These are phyloP conservation scores for Lagenaria siceraria DNA, from an alignment of 306 rosid genomes.

Conservation along the genomic window DNA sequence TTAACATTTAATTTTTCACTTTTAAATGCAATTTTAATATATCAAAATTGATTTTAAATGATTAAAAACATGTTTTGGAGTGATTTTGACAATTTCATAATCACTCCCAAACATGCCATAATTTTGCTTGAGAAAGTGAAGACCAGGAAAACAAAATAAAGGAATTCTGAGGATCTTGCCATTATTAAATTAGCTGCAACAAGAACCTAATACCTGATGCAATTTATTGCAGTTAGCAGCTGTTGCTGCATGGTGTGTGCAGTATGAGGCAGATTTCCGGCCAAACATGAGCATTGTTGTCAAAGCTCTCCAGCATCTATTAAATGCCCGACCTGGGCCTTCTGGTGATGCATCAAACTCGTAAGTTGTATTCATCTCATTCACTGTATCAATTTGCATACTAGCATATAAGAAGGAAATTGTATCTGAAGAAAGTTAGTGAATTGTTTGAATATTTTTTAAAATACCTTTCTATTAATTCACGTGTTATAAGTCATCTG, in stretches of 20 bases:
- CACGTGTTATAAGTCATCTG: neutral
- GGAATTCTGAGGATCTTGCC: neutral
- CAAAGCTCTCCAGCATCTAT: conserved; percentile 8
- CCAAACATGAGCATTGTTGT: conserved; percentile 12
- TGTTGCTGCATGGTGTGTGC: conserved; percentile 9
- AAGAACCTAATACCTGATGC: neutral
- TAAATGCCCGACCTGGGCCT: conserved; percentile 6
- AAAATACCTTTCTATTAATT: neutral
- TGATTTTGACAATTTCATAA: too few relatives aligned
- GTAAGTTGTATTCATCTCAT: neutral
- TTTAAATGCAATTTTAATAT: too few relatives aligned
- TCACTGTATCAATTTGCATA: neutral
- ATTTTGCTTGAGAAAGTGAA: neutral
- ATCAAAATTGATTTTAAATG: too few relatives aligned
- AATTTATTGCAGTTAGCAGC: conserved; percentile 8
- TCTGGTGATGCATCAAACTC: neutral
- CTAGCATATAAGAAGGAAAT: neutral
- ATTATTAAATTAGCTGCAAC: neutral
- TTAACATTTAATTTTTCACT: too few relatives aligned
- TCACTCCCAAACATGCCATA: too few relatives aligned
- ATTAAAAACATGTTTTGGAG: too few relatives aligned
- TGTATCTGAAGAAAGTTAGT: neutral
- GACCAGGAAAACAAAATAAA: neutral
- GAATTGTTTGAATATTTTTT: conserved; percentile 4
- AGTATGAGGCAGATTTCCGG: conserved; percentile 9